Base-by-base conservation (phyloP, 495 filamentous ascomycete species). In the Xylaria cubensis region DNA sequence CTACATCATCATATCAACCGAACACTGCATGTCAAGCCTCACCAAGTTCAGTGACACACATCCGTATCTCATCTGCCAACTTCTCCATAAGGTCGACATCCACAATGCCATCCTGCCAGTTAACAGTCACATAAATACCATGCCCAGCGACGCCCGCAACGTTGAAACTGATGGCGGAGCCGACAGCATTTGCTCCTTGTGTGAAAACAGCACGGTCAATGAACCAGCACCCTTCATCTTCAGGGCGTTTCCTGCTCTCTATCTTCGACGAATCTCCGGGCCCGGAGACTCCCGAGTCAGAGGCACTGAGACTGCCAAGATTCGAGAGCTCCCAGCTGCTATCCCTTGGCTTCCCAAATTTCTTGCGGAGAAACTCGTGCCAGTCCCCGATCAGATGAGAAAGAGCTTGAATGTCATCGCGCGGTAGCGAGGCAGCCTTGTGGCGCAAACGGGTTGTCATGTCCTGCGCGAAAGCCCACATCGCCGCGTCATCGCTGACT, bases 311-410 rank as follows among this genome's bases (percentile, higher is more conserved):
- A 36, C 61, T 41, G 72, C 79, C 79, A 17, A 82, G 55, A 65
- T 82, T 82, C 29, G 74, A 78, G 12, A 81, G 71, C 48, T 79
- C 78, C 76, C 77, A 81, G 17, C 73, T 77, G 0, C 36, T 46
- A 17, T 71, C 62, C 51, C 70, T 59, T 15, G 63, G 71, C 71
- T 75, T 73, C 48, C 76, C 76, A 32, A 78, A 69, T 65, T 76
- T 77, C n/a, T 36, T 48, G 13, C 75, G 74, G 74, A 76, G 76
- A 62, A 73, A 79, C 12, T 66, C 63, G 50, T 71, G 48, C 79
- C 79, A 81, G 72, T 81, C 71, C 19, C 69, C 26, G 10, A 81
- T 66, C 50, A 72, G 75, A 15, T 70, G 24, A 13, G 78, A 72
- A 64, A 82, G 63, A 29, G 72, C 72, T 5, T 70, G 64, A 42